phyloP scores from a whole-genome alignment of 352 stramenopile genomes.

The Phytophthora parvispora region DNA sequence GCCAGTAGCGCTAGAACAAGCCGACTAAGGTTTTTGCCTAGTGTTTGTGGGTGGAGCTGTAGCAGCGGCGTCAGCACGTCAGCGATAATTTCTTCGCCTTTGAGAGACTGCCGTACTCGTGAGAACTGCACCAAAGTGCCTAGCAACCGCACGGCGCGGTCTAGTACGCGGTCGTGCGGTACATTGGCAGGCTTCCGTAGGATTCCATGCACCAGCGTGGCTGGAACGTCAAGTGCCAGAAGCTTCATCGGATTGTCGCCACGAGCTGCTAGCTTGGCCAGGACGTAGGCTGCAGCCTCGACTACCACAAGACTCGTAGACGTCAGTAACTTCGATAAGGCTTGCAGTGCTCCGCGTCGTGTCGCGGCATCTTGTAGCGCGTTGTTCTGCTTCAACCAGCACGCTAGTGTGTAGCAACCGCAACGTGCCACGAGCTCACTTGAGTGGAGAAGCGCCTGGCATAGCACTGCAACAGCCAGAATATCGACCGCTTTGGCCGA shows the following conservation, averaged over 20 bases:
- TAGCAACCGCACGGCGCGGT: constrained; percentile 68
- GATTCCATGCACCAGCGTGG: constrained; percentile 61
- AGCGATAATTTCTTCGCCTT: constrained; percentile 79
- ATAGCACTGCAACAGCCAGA: constrained; percentile 68
- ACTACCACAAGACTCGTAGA: constrained; percentile 66
- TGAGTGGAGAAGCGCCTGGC: constrained; percentile 60
- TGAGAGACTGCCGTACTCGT: constrained; percentile 63
- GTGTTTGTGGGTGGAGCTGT: constrained; percentile 57
- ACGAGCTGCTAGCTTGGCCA: constrained; percentile 73
- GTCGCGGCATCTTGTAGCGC: constrained; percentile 63
- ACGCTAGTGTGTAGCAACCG: constrained; percentile 70
- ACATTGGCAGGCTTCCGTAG: constrained; percentile 49
- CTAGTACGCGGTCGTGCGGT: constrained; percentile 59
- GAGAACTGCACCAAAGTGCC: constrained; percentile 70
- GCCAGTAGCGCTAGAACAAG: constrained; percentile 69
- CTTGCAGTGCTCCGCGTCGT: constrained; percentile 46
- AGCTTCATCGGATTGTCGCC: constrained; percentile 77
- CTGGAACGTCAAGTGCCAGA: constrained; percentile 65
- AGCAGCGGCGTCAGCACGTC: constrained; percentile 73
- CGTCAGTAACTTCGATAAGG: constrained; percentile 71
- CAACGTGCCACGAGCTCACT: constrained; percentile 82
- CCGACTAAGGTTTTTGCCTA: constrained; percentile 76
- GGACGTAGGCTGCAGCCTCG: constrained; percentile 67
- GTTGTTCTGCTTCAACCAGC: constrained; percentile 68
- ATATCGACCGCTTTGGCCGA: constrained; percentile 44